Evolutionary conservation across 441 rosid species (phyloP).

Genomic region (Populus tomentosa): DNA sequence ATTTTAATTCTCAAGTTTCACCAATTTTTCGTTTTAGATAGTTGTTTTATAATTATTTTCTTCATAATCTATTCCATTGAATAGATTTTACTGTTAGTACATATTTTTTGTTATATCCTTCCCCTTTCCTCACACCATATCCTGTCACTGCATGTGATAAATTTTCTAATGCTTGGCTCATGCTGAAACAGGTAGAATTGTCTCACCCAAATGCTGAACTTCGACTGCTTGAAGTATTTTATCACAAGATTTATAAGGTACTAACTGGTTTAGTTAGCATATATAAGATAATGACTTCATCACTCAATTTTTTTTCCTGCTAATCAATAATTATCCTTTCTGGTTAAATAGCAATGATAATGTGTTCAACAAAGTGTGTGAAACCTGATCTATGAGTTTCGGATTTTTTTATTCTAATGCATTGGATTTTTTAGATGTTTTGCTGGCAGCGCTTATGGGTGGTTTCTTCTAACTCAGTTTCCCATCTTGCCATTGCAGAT

Average conservation of each 20-base stretch:
- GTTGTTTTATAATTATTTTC: not conserved
- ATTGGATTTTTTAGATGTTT: not conserved
- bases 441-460: not conserved
- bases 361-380: not conserved
- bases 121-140: not conserved
- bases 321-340: not conserved
- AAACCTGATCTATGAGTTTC: not conserved
- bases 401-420: not conserved
- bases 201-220: constrained; percentile 89
- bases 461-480: not conserved
- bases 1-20: not conserved
- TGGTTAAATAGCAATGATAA: not conserved
- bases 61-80: too few relatives aligned
- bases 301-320: not conserved
- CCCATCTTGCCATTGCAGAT: constrained; percentile 45
- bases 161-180: not conserved
- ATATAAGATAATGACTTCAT: not conserved
- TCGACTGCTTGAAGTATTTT: constrained; percentile 87
- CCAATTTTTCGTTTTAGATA: not conserved
- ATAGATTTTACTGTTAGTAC: not conserved
- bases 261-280: not conserved
- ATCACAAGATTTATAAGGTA: constrained; percentile 95
- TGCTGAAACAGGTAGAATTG: constrained; percentile 65
- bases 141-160: not conserved
- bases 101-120: not conserved